These are phyloP conservation scores for Rhodofomes roseus DNA, from an alignment of 1,284 basidiomycete genomes.

Conservation along the genomic window DNA sequence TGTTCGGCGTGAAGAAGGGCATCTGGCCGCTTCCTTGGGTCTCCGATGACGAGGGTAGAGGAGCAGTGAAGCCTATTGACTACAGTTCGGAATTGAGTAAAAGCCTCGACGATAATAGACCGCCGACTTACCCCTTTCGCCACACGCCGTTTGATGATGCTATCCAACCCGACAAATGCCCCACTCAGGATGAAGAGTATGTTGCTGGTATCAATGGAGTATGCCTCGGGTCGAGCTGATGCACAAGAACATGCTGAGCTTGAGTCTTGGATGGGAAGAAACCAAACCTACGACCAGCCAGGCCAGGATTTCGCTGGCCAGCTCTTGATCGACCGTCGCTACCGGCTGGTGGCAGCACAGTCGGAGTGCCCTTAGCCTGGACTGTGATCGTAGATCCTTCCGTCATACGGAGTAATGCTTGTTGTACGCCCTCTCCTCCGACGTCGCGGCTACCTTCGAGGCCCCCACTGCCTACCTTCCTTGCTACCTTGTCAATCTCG, in stretches of 20 bases:
- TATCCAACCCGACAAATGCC: constrained; percentile 91
- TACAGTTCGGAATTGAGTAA: constrained; percentile 24
- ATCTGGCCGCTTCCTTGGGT: constrained; percentile 33
- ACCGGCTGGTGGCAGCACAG: constrained; percentile 39
- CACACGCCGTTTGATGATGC: constrained; percentile 72
- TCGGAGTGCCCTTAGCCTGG: constrained; percentile 62
- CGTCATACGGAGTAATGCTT: constrained; percentile 88
- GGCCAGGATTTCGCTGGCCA: constrained; percentile 29
- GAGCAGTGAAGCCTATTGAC: constrained; percentile 88
- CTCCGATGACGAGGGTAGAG: constrained; percentile 43
- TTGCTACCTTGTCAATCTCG: constrained; percentile 91
- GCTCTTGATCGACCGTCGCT: constrained; percentile 45
- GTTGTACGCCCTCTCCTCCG: constrained; percentile 94
- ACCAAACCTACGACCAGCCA: constrained; percentile 29
- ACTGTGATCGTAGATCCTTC: constrained; percentile 87
- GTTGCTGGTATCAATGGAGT: constrained; percentile 83
- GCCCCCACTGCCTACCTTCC: constrained; percentile 57
- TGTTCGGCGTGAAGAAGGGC: constrained; percentile 76
- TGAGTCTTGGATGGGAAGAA: neutral
- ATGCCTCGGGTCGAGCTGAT: constrained; percentile 63
- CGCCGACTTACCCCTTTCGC: constrained; percentile 74
- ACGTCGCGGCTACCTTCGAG: constrained; percentile 84
- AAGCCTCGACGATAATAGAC: neutral
- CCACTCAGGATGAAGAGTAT: constrained; percentile 90
- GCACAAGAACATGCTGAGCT: neutral